phyloP scores from a whole-genome alignment of 2,329 filamentous ascomycete genomes.

The Coccinonectria pachysandricola region DNA sequence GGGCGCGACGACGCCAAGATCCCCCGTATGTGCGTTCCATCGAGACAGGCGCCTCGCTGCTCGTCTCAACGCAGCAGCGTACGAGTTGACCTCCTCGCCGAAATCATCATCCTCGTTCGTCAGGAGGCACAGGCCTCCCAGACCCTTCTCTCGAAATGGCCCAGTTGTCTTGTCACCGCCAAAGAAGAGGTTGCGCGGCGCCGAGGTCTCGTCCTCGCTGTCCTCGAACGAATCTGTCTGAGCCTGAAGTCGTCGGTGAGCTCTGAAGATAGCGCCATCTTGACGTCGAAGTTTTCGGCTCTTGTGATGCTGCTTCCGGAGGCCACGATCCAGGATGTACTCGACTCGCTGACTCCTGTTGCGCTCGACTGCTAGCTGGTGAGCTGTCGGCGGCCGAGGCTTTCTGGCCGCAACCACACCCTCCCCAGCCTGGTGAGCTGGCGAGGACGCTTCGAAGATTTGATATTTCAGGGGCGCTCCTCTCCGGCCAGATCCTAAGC shows the following conservation, averaged over 20 bases:
- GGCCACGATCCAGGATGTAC: constrained; percentile 66
- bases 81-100: constrained; percentile 61
- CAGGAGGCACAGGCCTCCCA: constrained; percentile 55
- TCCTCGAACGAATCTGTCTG: constrained; percentile 48
- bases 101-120: constrained; percentile 58
- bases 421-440: constrained; percentile 44
- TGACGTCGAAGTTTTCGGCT: constrained; percentile 50
- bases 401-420: constrained; percentile 49
- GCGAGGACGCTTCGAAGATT: constrained; percentile 51
- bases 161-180: constrained; percentile 21
- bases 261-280: constrained; percentile 57
- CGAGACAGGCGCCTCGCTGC: constrained; percentile 55
- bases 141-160: constrained; percentile 44
- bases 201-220: constrained; percentile 48
- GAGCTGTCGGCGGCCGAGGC: constrained; percentile 66
- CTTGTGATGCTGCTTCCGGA: constrained; percentile 55
- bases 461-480: constrained; percentile 47
- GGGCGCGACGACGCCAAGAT: constrained; percentile 36
- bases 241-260: constrained; percentile 51
- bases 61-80: constrained; percentile 56
- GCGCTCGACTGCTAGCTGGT: constrained; percentile 71
- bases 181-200: constrained; percentile 21
- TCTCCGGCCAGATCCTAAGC: constrained; percentile 24
- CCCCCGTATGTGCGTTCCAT: constrained; percentile 46
- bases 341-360: constrained; percentile 73